Conservation (phyloP, 306 rosid species). For the Cucumis cinereus region DNA sequence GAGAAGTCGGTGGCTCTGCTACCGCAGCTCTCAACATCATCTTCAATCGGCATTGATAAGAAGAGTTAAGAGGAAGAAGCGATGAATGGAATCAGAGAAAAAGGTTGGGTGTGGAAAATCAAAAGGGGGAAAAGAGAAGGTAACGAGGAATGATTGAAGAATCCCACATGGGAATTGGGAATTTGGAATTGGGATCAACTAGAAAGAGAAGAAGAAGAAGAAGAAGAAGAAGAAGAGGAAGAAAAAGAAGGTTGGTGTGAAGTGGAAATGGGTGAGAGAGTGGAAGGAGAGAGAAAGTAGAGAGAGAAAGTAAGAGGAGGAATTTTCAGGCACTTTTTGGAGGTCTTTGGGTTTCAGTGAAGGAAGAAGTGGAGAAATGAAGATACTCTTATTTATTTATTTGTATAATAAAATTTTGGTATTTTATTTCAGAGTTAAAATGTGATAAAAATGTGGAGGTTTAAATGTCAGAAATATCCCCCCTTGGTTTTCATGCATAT, state of each 20-base stretch:
- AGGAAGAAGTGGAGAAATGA: not conserved
- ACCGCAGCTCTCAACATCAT: constrained; percentile 86
- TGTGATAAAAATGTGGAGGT: too few relatives aligned
- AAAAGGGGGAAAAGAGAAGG: not conserved
- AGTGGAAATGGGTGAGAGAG: not conserved
- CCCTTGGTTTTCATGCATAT: too few relatives aligned
- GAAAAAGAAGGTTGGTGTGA: not conserved
- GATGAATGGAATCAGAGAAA: not conserved
- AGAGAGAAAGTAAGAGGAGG: not conserved
- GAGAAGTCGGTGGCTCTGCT: constrained; percentile 47
- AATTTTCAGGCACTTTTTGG: not conserved
- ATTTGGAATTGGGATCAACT: not conserved
- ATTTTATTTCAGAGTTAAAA: too few relatives aligned
- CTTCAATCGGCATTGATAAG: constrained; percentile 45
- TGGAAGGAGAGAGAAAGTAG: not conserved
- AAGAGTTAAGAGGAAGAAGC: not conserved
- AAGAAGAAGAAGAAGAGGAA: not conserved
- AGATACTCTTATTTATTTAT: too few relatives aligned
- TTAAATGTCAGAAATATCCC: too few relatives aligned
- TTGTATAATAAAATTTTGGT: not conserved
- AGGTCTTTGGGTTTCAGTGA: not conserved
- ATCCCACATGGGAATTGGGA: not conserved
- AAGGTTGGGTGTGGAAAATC: not conserved
- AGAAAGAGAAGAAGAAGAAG: not conserved
- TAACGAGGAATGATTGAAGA: not conserved